Percentiles rank a stretch among this genome's conserved stretches.
phyloP scores from a whole-genome alignment of 2,329 filamentous ascomycete species.

The Dichotomopilus funicola region DNA sequence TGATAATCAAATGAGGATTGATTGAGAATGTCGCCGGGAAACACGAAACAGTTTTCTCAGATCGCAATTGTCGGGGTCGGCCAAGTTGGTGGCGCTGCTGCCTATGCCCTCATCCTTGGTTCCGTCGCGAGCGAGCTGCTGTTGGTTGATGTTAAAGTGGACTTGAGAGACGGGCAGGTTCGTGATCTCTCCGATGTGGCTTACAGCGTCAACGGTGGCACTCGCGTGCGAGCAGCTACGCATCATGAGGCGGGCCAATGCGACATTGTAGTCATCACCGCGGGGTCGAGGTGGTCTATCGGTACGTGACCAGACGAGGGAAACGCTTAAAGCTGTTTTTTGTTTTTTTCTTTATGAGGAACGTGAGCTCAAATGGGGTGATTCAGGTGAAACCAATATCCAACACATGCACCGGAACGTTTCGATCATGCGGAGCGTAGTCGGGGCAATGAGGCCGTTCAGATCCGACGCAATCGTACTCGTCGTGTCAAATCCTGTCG shows the following conservation, averaged over 20 bases:
- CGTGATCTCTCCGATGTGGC: conserved; percentile 47
- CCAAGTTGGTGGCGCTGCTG: conserved; percentile 44
- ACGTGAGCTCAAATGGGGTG: neutral
- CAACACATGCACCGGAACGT: conserved; percentile 38
- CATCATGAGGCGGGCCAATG: conserved; percentile 45
- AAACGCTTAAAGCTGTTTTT: neutral
- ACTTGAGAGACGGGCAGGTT: conserved; percentile 42
- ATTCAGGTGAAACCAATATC: conserved; percentile 6
- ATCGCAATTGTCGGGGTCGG: conserved; percentile 47
- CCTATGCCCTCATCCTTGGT: conserved; percentile 44
- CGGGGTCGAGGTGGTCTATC: conserved; percentile 42
- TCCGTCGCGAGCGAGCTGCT: conserved; percentile 45
- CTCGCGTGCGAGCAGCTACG: conserved; percentile 38
- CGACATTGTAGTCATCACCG: conserved; percentile 49
- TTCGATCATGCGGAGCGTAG: conserved; percentile 40
- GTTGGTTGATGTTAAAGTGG: conserved; percentile 45
- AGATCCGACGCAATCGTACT: conserved; percentile 41
- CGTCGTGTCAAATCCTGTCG: conserved; percentile 49
- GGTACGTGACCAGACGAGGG: neutral
- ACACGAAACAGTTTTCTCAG: neutral
- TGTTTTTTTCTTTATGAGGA: neutral
- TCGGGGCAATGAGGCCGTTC: conserved; percentile 44
- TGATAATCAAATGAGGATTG: no score
- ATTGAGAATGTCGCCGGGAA: neutral
- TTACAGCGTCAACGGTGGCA: conserved; percentile 37